phyloP scores from a whole-genome alignment of 2,329 filamentous ascomycete species.

The Colletotrichum spaethianum region DNA sequence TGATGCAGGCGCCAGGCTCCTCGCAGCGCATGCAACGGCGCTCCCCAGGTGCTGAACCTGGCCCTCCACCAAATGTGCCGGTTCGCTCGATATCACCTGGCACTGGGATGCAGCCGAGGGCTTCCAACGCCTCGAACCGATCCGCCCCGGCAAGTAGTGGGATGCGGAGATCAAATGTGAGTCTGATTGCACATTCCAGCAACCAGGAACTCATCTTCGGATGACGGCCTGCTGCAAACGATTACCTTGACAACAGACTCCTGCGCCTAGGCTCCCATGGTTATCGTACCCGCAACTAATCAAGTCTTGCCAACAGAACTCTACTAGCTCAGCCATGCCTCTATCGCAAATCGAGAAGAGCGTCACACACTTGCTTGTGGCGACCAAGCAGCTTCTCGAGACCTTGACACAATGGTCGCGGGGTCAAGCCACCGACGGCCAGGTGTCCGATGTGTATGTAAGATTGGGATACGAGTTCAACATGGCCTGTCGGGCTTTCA shows the following conservation, averaged over 20 bases:
- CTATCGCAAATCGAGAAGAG: constrained; percentile 99
- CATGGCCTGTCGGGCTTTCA: constrained; percentile 96
- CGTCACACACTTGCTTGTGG: constrained; percentile 96
- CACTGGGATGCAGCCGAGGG: constrained; percentile 70
- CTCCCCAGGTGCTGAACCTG: constrained; percentile 74
- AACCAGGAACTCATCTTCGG: not conserved
- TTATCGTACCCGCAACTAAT: constrained; percentile 12
- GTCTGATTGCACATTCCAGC: constrained; percentile 49
- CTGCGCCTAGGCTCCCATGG: constrained; percentile 3
- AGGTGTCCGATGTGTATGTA: constrained; percentile 98
- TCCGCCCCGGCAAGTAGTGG: constrained; percentile 59
- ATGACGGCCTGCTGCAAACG: not conserved
- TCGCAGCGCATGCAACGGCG: constrained; percentile 73
- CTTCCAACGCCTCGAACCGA: constrained; percentile 76
- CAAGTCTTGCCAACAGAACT: constrained; percentile 40
- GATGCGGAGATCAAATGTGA: constrained; percentile 71
- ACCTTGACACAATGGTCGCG: constrained; percentile 98
- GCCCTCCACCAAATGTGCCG: constrained; percentile 69
- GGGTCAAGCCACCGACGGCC: constrained; percentile 89
- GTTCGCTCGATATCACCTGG: constrained; percentile 73
- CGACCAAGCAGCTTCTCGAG: constrained; percentile 97
- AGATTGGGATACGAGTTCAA: constrained; percentile 99
- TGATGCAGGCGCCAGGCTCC: constrained; percentile 66
- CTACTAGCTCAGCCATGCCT: constrained; percentile 74
- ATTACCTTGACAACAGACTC: not conserved